phyloP scores from a whole-genome alignment of 164 flowering plant species.

The Berberis vulgaris region DNA sequence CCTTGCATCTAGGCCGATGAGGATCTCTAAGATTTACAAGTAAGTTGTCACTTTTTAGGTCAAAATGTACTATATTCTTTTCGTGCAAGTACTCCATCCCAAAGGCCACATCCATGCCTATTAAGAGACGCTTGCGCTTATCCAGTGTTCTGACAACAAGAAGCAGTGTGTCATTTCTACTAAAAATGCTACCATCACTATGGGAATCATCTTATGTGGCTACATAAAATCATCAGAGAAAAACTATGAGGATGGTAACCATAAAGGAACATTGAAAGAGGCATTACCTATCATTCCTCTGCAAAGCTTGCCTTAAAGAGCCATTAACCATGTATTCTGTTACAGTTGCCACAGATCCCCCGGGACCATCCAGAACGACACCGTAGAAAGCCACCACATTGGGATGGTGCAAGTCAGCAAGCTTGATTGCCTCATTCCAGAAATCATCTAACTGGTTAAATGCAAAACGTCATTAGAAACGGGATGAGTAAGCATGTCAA shows the following conservation, averaged over 20 bases:
- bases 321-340: constrained; percentile 97
- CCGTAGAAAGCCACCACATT: constrained; percentile 97
- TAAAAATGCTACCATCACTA: too few species aligned
- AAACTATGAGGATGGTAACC: too few species aligned
- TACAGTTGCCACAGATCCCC: constrained; percentile 83
- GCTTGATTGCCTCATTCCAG: constrained; percentile 93
- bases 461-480: background rate
- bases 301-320: constrained; percentile 70
- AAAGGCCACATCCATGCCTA: constrained; percentile 97
- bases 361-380: constrained; percentile 92
- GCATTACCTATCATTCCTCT: constrained; percentile 59
- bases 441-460: constrained; percentile 65
- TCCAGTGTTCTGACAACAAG: constrained; percentile 54
- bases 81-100: constrained; percentile 98
- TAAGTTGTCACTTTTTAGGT: constrained; percentile 89
- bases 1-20: constrained; percentile 95
- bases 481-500: background rate
- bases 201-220: too few species aligned
- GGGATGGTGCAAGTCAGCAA: constrained; percentile 94
- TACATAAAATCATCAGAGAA: too few species aligned
- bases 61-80: constrained; percentile 90
- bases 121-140: constrained; percentile 70
- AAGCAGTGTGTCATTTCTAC: background rate
- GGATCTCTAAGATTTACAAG: constrained; percentile 96
- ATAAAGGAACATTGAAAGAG: background rate